Percentiles rank a stretch among this genome's conserved stretches.
Conservation (phyloP, 768 basidiomycete genomes). For the Collybiopsis confluens region DNA sequence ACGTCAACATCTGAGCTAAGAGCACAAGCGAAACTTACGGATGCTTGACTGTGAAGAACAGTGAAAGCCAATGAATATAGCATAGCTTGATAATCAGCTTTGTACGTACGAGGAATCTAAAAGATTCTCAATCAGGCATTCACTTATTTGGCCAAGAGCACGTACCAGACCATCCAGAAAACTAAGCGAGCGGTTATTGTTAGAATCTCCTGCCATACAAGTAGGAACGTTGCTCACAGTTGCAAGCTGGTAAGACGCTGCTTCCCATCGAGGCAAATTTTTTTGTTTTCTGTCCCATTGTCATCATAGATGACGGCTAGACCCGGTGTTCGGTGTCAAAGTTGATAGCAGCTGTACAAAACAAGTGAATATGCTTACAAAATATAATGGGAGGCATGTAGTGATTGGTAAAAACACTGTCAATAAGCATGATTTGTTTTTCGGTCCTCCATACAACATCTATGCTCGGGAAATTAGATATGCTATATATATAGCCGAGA, state of each 20-base stretch:
- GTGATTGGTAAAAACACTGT: slow-evolving; percentile 52
- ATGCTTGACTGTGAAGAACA: slow-evolving; percentile 6
- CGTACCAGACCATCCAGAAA: slow-evolving; percentile 8
- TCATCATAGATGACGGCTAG: slow-evolving; percentile 34
- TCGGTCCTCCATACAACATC: slow-evolving; percentile 46
- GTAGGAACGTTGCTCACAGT: slow-evolving; percentile 24
- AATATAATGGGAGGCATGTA: slow-evolving; percentile 57
- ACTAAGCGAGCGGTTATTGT: neutral
- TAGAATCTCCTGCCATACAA: neutral
- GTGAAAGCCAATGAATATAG: no score
- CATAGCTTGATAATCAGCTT: no score
- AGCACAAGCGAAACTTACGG: neutral
- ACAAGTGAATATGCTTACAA: slow-evolving; percentile 11
- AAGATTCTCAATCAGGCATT: neutral
- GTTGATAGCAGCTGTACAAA: neutral
- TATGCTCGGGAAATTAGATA: neutral
- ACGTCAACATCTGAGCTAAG: neutral
- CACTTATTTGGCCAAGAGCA: no score
- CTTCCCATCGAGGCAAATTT: slow-evolving; percentile 49
- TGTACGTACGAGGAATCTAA: neutral
- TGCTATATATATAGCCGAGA: no score
- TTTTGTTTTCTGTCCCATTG: slow-evolving; percentile 39
- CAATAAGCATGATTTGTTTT: slow-evolving; percentile 50
- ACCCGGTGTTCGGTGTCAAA: neutral
- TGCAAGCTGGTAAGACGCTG: no score